Base-by-base conservation (phyloP, 305 asterid genomes). In the Rubia peregrina region DNA sequence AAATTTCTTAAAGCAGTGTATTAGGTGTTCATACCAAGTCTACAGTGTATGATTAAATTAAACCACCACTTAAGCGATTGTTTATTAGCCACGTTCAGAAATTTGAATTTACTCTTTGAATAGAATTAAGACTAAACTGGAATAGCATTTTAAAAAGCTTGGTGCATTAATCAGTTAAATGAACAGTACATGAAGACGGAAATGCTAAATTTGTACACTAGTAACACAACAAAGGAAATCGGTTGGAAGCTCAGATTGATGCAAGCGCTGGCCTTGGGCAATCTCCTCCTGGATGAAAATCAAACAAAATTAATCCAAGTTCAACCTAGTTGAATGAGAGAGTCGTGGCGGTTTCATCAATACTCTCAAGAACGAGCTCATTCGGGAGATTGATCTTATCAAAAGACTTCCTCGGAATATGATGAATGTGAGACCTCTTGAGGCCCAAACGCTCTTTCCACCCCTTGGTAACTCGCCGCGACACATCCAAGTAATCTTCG, bases 381-480 rank as follows among this genome's bases (percentile, higher is more conserved):
- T 42, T 53, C 1, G 67, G 67, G 61, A 68, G 38, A 65, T 75
- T 65, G 19, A 65, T 80, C 79, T 75, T 83, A 14, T 83, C 87
- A 21, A 70, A 59, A 70, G 73, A 41, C 77, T 83, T 92, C 80
- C 85, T 88, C 9, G 82, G 77, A 7, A 65, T 49, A 40, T 69
- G 73, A 41, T 70, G 73, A 74, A 67, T 59, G 19, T 70, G 82
- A 65, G 93, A 71, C 80, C 93, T 88, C 80, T 82, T 90, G 0
- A 86, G 66, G 46, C 95, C 88, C 10, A 90, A 75, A 26, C 85
- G 87, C 79, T 90, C 92, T 86, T 74, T 92, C 98, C 96, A 92
- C 69, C 84, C 83, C 68, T 76, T 86, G 12, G 76, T 55, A 3
- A 79, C 24, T 59, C 82, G 65, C 9, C 81, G 72, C 5, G 82